A percentile compares a stretch with the other conserved stretches of the same genome.
phyloP scores from a whole-genome alignment of 108 stramenopile species.

The Bacterosira constricta region DNA sequence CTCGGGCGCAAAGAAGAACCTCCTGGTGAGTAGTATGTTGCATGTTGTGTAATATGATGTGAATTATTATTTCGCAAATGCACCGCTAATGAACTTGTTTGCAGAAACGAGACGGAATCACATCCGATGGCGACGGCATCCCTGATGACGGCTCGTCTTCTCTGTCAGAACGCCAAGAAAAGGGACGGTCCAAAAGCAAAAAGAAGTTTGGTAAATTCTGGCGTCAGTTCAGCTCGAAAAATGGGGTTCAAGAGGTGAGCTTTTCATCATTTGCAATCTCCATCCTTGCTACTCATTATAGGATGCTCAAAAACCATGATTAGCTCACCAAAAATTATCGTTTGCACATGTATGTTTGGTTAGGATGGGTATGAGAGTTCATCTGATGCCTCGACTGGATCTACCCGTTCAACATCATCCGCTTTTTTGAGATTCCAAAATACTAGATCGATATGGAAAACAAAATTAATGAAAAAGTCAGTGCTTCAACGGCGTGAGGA shows the following conservation, averaged over 20 bases:
- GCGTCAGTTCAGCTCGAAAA: not conserved
- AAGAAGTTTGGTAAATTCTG: not conserved
- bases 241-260: not conserved
- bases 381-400: conserved; percentile 13
- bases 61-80: not conserved
- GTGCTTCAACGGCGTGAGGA: conserved; percentile 30
- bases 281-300: no score
- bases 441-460: conserved; percentile 55
- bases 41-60: not conserved
- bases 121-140: conserved; percentile 1
- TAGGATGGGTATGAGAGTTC: conserved; percentile 25
- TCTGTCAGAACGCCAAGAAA: conserved; percentile 13
- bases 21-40: conserved; percentile 3
- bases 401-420: conserved; percentile 36
- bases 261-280: no score
- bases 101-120: conserved; percentile 11
- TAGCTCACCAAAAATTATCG: no score
- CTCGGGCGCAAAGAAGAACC: conserved; percentile 13
- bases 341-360: no score
- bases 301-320: no score
- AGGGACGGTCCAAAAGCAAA: not conserved
- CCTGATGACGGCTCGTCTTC: conserved; percentile 18
- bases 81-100: not conserved
- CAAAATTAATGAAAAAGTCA: conserved; percentile 10
- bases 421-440: conserved; percentile 38